Evolutionary conservation across 805 yeast genomes (phyloP).

Genomic region (Candida endomychidarum): DNA sequence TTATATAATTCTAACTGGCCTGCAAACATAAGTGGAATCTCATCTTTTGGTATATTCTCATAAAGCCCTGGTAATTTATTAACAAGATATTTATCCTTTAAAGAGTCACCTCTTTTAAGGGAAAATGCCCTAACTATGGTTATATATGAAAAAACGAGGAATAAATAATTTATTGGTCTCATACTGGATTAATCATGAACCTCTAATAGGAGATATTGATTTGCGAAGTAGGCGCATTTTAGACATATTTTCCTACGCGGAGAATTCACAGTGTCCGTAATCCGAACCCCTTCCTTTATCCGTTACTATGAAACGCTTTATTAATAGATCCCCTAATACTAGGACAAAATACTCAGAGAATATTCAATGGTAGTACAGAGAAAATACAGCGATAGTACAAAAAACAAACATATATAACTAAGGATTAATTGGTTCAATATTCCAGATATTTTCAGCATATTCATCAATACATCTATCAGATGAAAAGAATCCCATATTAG

Average conservation of each 20-base stretch:
- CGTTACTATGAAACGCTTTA: no score
- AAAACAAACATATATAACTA: background rate
- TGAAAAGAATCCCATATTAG: conserved; percentile 91
- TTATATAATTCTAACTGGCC: conserved; percentile 63
- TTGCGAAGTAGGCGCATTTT: conserved; percentile 3
- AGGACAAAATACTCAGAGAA: background rate
- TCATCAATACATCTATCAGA: conserved; percentile 90
- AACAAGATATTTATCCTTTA: conserved; percentile 21
- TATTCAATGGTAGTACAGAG: background rate
- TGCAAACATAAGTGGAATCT: conserved; percentile 57
- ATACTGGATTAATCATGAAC: background rate
- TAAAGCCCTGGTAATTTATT: conserved; percentile 38
- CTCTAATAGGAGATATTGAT: background rate
- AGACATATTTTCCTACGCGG: no score
- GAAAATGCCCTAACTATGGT: background rate
- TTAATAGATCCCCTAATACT: no score
- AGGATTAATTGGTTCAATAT: conserved; percentile 63
- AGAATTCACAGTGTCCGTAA: no score
- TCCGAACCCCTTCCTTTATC: no score
- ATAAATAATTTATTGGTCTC: background rate
- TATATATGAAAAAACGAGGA: background rate
- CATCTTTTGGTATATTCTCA: conserved; percentile 28
- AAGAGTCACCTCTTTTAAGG: background rate
- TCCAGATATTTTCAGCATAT: conserved; percentile 91
- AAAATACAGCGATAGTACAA: background rate